Conservation (phyloP, 73 alveolate genomes). For the Stentor roeselii region DNA sequence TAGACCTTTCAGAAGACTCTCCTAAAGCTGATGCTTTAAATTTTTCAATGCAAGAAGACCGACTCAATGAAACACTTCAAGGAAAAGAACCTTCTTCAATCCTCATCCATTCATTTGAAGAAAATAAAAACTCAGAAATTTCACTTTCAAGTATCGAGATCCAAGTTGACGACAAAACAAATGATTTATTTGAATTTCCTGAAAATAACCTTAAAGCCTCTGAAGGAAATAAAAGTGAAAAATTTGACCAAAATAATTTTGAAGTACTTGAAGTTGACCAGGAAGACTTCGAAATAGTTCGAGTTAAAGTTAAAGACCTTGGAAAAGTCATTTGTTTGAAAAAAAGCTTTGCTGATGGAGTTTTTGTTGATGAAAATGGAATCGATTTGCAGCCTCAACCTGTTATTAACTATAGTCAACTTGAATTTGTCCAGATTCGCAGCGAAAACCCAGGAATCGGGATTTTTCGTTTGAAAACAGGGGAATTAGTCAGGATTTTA, state of each 20-base stretch:
- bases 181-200: not conserved
- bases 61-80: not conserved
- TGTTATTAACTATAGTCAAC: too few species aligned
- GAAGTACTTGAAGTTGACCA: not conserved
- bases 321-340: not conserved
- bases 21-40: not conserved
- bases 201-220: too few species aligned
- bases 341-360: not conserved
- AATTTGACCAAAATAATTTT: too few species aligned
- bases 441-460: not conserved
- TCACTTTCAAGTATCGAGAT: not conserved
- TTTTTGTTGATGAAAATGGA: not conserved
- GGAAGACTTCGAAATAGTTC: not conserved
- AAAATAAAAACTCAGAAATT: too few species aligned
- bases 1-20: not conserved
- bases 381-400: not conserved
- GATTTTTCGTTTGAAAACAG: not conserved
- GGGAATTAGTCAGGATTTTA: not conserved
- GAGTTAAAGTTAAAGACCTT: not conserved
- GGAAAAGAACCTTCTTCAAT: not conserved
- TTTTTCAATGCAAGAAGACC: not conserved
- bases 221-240: too few species aligned
- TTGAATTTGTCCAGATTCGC: not conserved
- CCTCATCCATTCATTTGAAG: too few species aligned
- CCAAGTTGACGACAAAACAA: too few species aligned